Base-by-base conservation (phyloP, 768 basidiomycete species). In the Crucibulum laeve region DNA sequence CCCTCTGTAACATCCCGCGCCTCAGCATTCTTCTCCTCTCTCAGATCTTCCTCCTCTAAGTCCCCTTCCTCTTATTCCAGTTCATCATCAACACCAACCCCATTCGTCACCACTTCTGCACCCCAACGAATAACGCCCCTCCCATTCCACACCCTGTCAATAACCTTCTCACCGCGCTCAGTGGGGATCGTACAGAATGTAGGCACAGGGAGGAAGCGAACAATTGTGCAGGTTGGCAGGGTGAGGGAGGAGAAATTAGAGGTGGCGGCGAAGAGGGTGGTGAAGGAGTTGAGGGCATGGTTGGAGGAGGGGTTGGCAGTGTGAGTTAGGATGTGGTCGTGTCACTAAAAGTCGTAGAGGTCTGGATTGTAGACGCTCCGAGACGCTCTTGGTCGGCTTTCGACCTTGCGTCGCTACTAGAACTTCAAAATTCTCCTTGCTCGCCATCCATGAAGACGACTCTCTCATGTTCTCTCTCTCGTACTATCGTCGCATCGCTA, bases 161-260 rank as follows among this genome's bases (percentile, higher is more conserved):
- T 76, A 5, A 64, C 73, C 0, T 69, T 76, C 53, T 64, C 69
- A 5, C 64, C 70, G 1, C 60, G 73, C 24, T 68, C 60, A 36
- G 65, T 74, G 7, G 69, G 69, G 3, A 46, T 77, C 25, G 52
- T 70, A 13, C 53, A 69, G 24, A 53, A 53, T 21, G 44, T 55
- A 1, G 58, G 62, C 26, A 53, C 38, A 4, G 54, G 59, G 26
- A 58, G 68, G 36, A 77, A 71, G 51, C 63, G 74, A 39, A 83
- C 79, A 4, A 72, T 85, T 36, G 68, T 78, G 4, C 77, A 82
- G 46, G 72, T 77, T 6, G 53, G 82, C 40, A 60, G 43, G 11
- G 46, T 48, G 8, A 68, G 69, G 45, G 73, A 79, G 26, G 82
- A 85, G 57, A 67, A 61, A 49, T 57, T 87, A 28, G 84, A 87